Percentiles rank a stretch among this genome's conserved stretches.
Evolutionary conservation across 1,284 basidiomycete genomes (phyloP).

Genomic region (Porphyrellus sp.): DNA sequence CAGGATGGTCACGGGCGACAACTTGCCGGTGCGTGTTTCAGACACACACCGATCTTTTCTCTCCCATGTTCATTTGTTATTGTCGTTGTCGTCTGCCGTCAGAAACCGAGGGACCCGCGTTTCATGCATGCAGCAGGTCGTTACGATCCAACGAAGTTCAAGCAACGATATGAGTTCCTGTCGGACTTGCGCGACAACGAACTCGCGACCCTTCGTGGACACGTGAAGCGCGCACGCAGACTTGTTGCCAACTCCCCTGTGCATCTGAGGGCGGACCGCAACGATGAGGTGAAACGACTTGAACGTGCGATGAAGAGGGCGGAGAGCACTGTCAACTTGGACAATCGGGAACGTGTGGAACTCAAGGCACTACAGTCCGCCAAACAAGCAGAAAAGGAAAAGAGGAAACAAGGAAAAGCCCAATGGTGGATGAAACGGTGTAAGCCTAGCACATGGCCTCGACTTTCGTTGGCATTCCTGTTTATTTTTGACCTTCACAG

Average conservation of each 20-base stretch:
- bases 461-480: slow-evolving; percentile 1
- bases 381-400: slow-evolving; percentile 70
- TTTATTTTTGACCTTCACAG: slow-evolving; percentile 41
- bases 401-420: slow-evolving; percentile 73
- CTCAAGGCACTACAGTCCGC: slow-evolving; percentile 58
- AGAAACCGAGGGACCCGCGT: slow-evolving; percentile 86
- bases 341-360: slow-evolving; percentile 69
- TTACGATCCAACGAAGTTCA: slow-evolving; percentile 68
- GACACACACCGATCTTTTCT: neutral
- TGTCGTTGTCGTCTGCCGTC: neutral
- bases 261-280: slow-evolving; percentile 60
- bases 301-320: slow-evolving; percentile 75
- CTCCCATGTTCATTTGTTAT: neutral
- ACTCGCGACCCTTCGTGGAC: slow-evolving; percentile 61
- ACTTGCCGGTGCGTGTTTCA: slow-evolving; percentile 53
- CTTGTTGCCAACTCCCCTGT: slow-evolving; percentile 63
- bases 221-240: slow-evolving; percentile 68
- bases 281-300: slow-evolving; percentile 71
- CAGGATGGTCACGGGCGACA: slow-evolving; percentile 72
- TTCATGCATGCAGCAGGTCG: slow-evolving; percentile 80
- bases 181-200: slow-evolving; percentile 68
- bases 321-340: slow-evolving; percentile 77
- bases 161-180: slow-evolving; percentile 78
- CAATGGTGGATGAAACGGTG: slow-evolving; percentile 88
- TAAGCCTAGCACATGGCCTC: slow-evolving; percentile 37